Base-by-base conservation (phyloP, 2,329 filamentous ascomycete genomes). In the Colletotrichum gloeosporioides region DNA sequence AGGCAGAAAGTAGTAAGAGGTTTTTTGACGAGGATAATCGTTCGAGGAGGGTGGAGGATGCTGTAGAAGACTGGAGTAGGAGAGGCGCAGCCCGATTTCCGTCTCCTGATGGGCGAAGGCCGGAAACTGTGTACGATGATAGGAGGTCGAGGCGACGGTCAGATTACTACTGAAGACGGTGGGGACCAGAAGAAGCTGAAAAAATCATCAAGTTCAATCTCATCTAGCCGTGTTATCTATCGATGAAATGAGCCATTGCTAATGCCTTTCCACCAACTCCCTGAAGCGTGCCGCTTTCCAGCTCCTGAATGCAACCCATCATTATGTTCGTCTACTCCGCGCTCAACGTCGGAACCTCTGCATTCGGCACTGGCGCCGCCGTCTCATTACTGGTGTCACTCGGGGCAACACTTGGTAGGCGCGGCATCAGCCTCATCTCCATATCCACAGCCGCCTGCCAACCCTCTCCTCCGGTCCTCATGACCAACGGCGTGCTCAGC, bases 401-500 rank as follows among this genome's bases (percentile, higher is more conserved):
- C n/a, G 66, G 25, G 25, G 34, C 25, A 10, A n/a, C 34, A 36
- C 59, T 68, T 16, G 34, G 18, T 12, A 12, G 16, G 8, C 66
- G 64, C 25, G 31, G 55, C 49, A 66, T 77, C 49, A 73, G 27
- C 18, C 70, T 63, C 63, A 74, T 71, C 49, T 73, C 67, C n/a
- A 66, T 71, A 15, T 75, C 72, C 12, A 79, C 64, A 2, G 77
- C 77, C 27, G 82, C 79, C 16, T 82, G 82, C 88, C 88, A 89
- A 4, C 78, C 79, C 15, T 83, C 78, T 6, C 87, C 86, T 0
- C 91, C 92, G 0, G 95, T 96, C n/a, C 85, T 86, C 85, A 95
- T 88, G 4, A 96, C 92, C 27, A 90, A 85, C 3, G 87, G 82
- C 5, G 92, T 87, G 79, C 94, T 92, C 12, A 95, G 83, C 13